Conservation (phyloP, 1,284 basidiomycete species). For the Leccinum fallax region DNA sequence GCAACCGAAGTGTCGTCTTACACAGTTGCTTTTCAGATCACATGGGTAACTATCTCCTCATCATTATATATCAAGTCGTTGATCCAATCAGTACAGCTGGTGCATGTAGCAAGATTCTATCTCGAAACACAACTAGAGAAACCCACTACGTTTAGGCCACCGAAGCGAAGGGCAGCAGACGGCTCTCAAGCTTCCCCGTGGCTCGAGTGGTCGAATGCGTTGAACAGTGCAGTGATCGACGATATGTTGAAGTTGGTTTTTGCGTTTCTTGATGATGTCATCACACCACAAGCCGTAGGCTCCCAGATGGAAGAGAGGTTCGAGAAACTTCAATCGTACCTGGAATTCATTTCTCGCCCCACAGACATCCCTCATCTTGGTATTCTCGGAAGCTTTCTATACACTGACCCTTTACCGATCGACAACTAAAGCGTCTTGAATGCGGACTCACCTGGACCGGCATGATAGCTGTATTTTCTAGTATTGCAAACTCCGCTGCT, state of each 20-base stretch:
- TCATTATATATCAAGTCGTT: background rate
- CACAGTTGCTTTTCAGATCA: background rate
- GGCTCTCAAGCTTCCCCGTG: background rate
- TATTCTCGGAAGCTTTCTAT: conserved; percentile 1
- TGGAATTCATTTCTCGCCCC: background rate
- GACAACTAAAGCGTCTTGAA: background rate
- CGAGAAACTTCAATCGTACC: background rate
- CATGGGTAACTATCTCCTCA: background rate
- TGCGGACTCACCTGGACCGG: too few species aligned
- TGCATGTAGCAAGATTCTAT: background rate
- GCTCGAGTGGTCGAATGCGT: background rate
- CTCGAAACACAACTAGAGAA: background rate
- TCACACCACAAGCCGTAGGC: background rate
- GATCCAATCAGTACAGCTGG: background rate
- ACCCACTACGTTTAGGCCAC: background rate
- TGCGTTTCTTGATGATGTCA: background rate
- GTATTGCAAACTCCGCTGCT: background rate
- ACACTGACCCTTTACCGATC: background rate
- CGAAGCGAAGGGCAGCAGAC: background rate
- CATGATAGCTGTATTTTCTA: background rate
- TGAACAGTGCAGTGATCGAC: background rate
- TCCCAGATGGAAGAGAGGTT: background rate
- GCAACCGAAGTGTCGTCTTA: background rate
- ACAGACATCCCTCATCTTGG: background rate
- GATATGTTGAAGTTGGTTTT: background rate